Base-by-base conservation (phyloP, 768 basidiomycete genomes). In the Cystofilobasidium capitatum region DNA sequence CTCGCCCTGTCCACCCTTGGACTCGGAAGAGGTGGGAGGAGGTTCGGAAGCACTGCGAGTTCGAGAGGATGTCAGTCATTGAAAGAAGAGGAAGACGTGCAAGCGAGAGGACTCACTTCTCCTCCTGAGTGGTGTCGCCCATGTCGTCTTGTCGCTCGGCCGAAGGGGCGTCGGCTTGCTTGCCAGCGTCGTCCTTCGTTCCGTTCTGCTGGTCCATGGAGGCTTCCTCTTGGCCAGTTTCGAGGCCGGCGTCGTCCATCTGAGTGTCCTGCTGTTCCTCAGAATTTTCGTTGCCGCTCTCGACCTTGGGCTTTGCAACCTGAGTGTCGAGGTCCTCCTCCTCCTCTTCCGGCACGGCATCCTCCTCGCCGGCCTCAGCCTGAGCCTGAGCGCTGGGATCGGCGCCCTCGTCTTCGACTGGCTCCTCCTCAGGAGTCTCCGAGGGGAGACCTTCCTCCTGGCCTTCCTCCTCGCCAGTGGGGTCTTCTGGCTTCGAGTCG, bases 341-440 rank as follows among this genome's bases (percentile, higher is more conserved):
- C n/a, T 71, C 72, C 20, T 76, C 76, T 8, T 78, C 76, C 71
- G 70, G 73, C 71, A 78, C 75, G 35, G 80, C 78, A 55, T 80
- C 81, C 22, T 78, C 74, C 47, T 76, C 73, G 31, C 71, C 71
- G 3, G 73, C 69, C 24, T 77, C 76, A 6, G 75, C 76, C 62
- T 76, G 75, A 10, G 71, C 71, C 1, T 66, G 65, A n/a, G 72
- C 73, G 26, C 72, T 74, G 3, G 75, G 72, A 31, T 71, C 72
- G 58, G 74, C 71, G 8, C 75, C 73, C n/a, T 63, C 55, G 39
- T 68, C 61, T 20, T 45, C 60, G 31, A n/a, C 57, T 14, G 68
- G 51, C 29, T 58, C n/a, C 20, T 62, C 68, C 26, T 69, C 62
- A 31, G 26, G 66, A 40, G n/a, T 64, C 63, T 12, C 39, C 44